A percentile compares a stretch with the other conserved stretches of the same genome.
These are phyloP conservation scores for Colletotrichum shisoi DNA, from an alignment of 2,329 filamentous ascomycete species.

Conservation along the genomic window DNA sequence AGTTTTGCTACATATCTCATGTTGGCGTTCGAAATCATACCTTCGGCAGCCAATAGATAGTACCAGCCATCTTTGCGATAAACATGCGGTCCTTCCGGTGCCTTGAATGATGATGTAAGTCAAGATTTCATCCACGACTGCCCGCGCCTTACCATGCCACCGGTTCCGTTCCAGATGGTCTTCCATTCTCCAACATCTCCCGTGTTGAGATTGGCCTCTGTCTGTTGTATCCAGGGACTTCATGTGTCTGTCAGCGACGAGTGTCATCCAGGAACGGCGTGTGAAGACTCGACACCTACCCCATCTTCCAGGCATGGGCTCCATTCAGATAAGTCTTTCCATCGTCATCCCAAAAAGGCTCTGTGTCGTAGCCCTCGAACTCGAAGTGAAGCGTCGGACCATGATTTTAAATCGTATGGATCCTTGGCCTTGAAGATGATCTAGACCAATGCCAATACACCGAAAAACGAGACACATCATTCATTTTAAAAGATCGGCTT, in stretches of 20 bases:
- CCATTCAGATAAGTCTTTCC: conserved; percentile 59
- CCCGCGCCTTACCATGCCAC: conserved; percentile 15
- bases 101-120: conserved; percentile 5
- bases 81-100: conserved; percentile 62
- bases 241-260: conserved; percentile 45
- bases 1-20: neutral
- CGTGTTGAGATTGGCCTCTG: conserved; percentile 45
- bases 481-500: conserved; percentile 47
- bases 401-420: conserved; percentile 40
- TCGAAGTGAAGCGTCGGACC: conserved; percentile 43
- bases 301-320: conserved; percentile 46
- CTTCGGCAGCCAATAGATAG: conserved; percentile 63
- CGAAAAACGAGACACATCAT: neutral
- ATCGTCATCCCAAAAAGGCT: conserved; percentile 66
- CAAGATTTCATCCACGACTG: neutral
- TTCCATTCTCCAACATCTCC: conserved; percentile 23
- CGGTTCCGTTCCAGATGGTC: conserved; percentile 23
- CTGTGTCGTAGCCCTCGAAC: conserved; percentile 45
- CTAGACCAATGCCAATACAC: conserved; percentile 1
- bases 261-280: conserved; percentile 50
- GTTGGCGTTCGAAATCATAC: conserved; percentile 23
- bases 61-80: conserved; percentile 61
- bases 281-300: conserved; percentile 50
- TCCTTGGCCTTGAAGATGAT: conserved; percentile 37
- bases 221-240: conserved; percentile 58